Evolutionary conservation across 2,329 filamentous ascomycete genomes (phyloP).

Genomic region (Didymosphaeria variabile): DNA sequence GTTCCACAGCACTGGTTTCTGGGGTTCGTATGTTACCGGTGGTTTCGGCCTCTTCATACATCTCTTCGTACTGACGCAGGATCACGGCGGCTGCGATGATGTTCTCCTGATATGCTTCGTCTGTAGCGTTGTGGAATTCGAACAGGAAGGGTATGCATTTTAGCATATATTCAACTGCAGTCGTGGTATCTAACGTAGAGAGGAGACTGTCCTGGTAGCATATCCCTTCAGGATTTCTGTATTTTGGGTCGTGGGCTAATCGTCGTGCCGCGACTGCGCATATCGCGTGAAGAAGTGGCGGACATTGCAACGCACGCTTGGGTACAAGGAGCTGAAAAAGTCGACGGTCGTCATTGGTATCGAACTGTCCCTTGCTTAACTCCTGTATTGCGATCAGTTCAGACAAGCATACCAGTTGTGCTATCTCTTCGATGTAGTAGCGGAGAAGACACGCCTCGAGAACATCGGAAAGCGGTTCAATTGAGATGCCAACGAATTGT

Average conservation of each 20-base stretch:
- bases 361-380: not conserved
- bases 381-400: not conserved
- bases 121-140: constrained; percentile 4
- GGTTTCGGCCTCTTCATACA: constrained; percentile 5
- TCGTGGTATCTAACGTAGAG: not conserved
- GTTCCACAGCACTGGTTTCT: not conserved
- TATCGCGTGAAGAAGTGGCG: constrained; percentile 8
- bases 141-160: constrained; percentile 4
- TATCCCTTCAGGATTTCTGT: constrained; percentile 4
- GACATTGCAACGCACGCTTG: not conserved
- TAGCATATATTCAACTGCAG: constrained; percentile 13
- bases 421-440: constrained; percentile 8
- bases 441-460: constrained; percentile 7
- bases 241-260: not conserved
- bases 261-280: constrained; percentile 4
- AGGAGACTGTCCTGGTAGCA: constrained; percentile 1
- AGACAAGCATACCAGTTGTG: constrained; percentile 7
- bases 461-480: not conserved
- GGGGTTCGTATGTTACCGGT: not conserved
- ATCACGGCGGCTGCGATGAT: constrained; percentile 12
- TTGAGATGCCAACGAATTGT: not conserved
- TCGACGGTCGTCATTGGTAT: not conserved
- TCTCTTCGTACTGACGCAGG: constrained; percentile 11
- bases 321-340: constrained; percentile 1
- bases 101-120: constrained; percentile 1